Percentiles rank a stretch among this genome's conserved stretches.
These are phyloP conservation scores for Diaporthe aspalathi DNA, from an alignment of 2,329 filamentous ascomycete genomes.

Conservation along the genomic window DNA sequence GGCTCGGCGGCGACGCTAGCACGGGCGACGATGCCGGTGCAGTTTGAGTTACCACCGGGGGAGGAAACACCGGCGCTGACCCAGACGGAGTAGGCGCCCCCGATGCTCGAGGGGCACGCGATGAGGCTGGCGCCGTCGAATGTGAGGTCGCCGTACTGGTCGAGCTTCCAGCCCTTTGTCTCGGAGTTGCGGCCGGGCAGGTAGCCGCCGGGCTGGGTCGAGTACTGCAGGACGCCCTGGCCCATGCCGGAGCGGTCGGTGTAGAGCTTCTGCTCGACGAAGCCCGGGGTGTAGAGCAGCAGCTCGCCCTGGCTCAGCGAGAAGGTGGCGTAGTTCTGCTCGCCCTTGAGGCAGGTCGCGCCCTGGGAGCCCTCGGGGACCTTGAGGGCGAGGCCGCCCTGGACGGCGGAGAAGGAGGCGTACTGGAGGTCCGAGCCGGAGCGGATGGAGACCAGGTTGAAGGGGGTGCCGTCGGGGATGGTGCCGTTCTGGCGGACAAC, in stretches of 20 bases:
- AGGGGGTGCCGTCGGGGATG: conserved; percentile 49
- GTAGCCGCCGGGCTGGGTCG: conserved; percentile 53
- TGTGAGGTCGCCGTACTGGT: conserved; percentile 55
- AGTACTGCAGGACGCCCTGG: conserved; percentile 65
- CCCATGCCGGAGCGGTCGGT: conserved; percentile 70
- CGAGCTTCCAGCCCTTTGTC: conserved; percentile 59
- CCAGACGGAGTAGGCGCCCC: conserved; percentile 57
- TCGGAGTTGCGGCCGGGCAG: conserved; percentile 55
- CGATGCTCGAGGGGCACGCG: conserved; percentile 63
- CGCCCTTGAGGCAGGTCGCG: conserved; percentile 59
- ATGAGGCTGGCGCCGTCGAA: conserved; percentile 59
- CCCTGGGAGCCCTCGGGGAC: conserved; percentile 52
- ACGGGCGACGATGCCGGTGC: conserved; percentile 51
- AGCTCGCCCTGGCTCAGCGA: conserved; percentile 58
- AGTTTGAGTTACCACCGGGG: conserved; percentile 53
- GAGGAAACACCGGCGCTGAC: conserved; percentile 46
- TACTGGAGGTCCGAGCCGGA: conserved; percentile 63
- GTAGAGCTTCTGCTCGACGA: conserved; percentile 60
- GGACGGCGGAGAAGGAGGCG: conserved; percentile 56
- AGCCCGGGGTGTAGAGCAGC: conserved; percentile 58
- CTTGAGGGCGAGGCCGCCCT: conserved; percentile 57
- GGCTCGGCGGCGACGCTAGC: not conserved
- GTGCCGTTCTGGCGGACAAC: conserved; percentile 42
- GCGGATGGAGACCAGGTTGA: conserved; percentile 62
- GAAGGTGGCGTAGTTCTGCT: conserved; percentile 61